Evolutionary conservation across 2,329 filamentous ascomycete genomes (phyloP).

Genomic region (Colletotrichum lentis): DNA sequence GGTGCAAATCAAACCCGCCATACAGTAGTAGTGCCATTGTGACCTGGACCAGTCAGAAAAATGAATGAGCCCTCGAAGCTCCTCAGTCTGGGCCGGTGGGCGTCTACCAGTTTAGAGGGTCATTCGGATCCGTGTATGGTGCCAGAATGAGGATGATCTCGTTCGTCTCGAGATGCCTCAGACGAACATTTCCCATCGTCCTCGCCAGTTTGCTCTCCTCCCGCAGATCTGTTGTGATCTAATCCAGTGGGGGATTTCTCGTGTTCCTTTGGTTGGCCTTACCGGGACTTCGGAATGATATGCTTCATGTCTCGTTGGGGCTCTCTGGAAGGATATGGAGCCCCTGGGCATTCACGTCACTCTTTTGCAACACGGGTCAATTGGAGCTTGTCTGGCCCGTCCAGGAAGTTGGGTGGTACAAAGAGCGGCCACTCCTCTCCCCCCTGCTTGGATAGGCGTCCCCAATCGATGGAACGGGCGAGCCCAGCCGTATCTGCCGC

Average conservation of each 20-base stretch:
- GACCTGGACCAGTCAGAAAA: slow-evolving; percentile 45
- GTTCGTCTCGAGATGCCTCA: slow-evolving; percentile 53
- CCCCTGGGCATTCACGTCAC: slow-evolving; percentile 1
- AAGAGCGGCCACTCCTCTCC: slow-evolving; percentile 18
- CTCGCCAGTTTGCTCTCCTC: slow-evolving; percentile 33
- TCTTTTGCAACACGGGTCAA: slow-evolving; percentile 16
- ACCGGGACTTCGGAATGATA: neutral
- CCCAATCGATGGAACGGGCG: slow-evolving; percentile 23
- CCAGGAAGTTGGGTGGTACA: slow-evolving; percentile 7
- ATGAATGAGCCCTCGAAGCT: neutral
- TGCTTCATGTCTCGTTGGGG: neutral
- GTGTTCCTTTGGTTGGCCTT: neutral
- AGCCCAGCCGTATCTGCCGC: slow-evolving; percentile 20
- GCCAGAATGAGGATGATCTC: slow-evolving; percentile 58
- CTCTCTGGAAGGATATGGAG: slow-evolving; percentile 10
- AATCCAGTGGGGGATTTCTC: slow-evolving; percentile 5
- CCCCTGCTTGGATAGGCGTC: slow-evolving; percentile 15
- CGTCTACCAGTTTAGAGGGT: slow-evolving; percentile 60
- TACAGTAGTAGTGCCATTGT: slow-evolving; percentile 58
- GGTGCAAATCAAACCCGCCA: slow-evolving; percentile 58
- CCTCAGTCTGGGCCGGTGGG: slow-evolving; percentile 14
- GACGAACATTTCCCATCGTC: slow-evolving; percentile 53
- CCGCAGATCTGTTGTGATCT: neutral
- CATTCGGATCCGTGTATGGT: slow-evolving; percentile 58
- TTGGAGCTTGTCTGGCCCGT: neutral